These are phyloP conservation scores for Tolypocladium guangdongense DNA, from an alignment of 2,329 filamentous ascomycete genomes.

Conservation along the genomic window DNA sequence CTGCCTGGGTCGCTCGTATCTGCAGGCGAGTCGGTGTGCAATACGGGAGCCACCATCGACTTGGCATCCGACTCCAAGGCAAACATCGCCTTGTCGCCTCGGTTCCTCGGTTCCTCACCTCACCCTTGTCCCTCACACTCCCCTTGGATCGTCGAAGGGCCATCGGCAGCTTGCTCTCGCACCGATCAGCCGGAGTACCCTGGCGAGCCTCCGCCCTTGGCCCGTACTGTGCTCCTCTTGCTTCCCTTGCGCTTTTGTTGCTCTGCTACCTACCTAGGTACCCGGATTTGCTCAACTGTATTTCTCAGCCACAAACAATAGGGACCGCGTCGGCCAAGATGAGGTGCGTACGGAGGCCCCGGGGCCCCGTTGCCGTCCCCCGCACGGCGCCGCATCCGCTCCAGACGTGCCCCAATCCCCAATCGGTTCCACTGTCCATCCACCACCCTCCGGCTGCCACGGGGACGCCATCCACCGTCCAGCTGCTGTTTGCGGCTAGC, in stretches of 20 bases:
- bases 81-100: background rate
- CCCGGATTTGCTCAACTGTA: background rate
- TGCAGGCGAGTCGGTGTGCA: too few relatives aligned
- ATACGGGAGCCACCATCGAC: too few relatives aligned
- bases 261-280: too few relatives aligned
- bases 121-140: background rate
- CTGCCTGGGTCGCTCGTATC: too few relatives aligned
- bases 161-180: background rate
- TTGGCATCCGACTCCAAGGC: background rate
- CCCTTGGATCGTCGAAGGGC: background rate
- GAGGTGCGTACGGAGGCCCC: constrained; percentile 3
- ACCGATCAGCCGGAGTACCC: background rate
- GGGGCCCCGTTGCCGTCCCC: background rate
- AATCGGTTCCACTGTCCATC: background rate
- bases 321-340: constrained; percentile 2
- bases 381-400: background rate
- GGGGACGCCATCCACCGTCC: background rate
- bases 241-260: background rate
- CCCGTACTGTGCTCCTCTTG: background rate
- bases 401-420: too few relatives aligned
- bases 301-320: too few relatives aligned
- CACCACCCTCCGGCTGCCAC: background rate
- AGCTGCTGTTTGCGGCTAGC: background rate
- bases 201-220: too few relatives aligned
- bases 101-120: background rate